Evolutionary conservation across 768 basidiomycete species (phyloP).

Genomic region (Collybia mongolica): DNA sequence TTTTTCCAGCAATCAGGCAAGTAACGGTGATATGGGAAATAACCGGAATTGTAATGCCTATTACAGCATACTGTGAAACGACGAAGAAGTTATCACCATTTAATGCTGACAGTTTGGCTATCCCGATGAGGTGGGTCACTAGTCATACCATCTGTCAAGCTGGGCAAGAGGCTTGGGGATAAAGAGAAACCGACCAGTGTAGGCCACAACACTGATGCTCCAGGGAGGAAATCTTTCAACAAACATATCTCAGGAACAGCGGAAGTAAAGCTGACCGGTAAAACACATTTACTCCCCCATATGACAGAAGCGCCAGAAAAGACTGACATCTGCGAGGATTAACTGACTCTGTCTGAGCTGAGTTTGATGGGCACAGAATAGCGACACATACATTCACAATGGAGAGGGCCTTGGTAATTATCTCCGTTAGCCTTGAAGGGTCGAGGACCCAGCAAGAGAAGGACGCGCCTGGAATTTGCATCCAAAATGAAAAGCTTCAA

Average conservation of each 20-base stretch:
- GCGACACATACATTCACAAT: slow-evolving; percentile 2
- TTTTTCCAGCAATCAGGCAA: slow-evolving; percentile 1
- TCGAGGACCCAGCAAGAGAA: background rate
- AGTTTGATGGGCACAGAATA: background rate
- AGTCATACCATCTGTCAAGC: background rate
- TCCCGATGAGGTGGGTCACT: background rate
- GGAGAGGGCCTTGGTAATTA: slow-evolving; percentile 1
- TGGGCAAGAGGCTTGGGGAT: background rate
- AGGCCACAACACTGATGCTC: background rate
- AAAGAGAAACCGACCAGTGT: background rate
- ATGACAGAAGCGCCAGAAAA: slow-evolving; percentile 17
- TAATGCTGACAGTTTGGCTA: background rate
- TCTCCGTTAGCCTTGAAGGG: slow-evolving; percentile 1
- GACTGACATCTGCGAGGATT: slow-evolving; percentile 15
- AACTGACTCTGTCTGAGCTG: slow-evolving; percentile 6
- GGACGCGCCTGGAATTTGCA: background rate
- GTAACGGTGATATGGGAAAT: slow-evolving; percentile 1
- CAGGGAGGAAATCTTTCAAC: background rate
- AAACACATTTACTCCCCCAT: slow-evolving; percentile 12
- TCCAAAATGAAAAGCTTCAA: slow-evolving; percentile 9
- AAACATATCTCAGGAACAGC: background rate
- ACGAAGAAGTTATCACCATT: background rate
- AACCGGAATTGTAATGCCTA: slow-evolving; percentile 1
- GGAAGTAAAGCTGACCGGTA: background rate
- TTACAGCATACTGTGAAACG: background rate